Evolutionary conservation across 495 filamentous ascomycete genomes (phyloP), one percentile per base, ranked within the genome.

Genomic region (Pyronema omphalodes): DNA sequence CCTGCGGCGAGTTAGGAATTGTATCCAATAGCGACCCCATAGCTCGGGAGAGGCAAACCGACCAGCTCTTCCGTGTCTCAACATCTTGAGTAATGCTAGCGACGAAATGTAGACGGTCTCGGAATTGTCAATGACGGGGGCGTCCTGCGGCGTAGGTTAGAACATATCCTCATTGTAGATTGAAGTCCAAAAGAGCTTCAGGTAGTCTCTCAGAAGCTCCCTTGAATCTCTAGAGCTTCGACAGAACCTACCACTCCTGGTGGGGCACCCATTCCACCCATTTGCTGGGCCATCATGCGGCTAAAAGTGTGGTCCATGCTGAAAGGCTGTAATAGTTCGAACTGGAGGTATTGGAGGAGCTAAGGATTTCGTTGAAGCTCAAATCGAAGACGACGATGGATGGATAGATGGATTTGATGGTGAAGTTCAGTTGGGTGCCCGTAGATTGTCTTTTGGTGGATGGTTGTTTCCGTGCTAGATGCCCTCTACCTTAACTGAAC

Each of bases 51-150:
- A 29, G 23, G 9, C 9, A 17, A 9, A 58, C 62, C n/a, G 37
- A 71, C 91, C 91, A 49, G 91, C 91, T 61, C 91, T 81, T 60
- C 91, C 91, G 68, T 98, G 91, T 65, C 89, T 80, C 61, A 98
- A 74, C 91, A 98, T 98, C 76, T 98, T 98, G 62, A 98, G 75
- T 37, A 98, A 77, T 58, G 91, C 91, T 58, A 98, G 77, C 34
- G 91, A 98, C 23, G 91, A 98, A 65, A 98, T 95, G 71, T 98
- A 93, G 62, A 98, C 91, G 52, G 93, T 98, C 74, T 98, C 91
- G 60, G 91, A 94, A 73, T 98, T 98, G 71, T 98, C 91, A 65
- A 96, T 88, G 43, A 96, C 74, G 65, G 60, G 61, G 9, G 57
- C 59, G 51, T 61, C 61, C 60, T 66, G 52, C 17, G 18, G 9